Evolutionary conservation across 495 filamentous ascomycete genomes (phyloP).

Genomic region (Glarea lozoyensis): DNA sequence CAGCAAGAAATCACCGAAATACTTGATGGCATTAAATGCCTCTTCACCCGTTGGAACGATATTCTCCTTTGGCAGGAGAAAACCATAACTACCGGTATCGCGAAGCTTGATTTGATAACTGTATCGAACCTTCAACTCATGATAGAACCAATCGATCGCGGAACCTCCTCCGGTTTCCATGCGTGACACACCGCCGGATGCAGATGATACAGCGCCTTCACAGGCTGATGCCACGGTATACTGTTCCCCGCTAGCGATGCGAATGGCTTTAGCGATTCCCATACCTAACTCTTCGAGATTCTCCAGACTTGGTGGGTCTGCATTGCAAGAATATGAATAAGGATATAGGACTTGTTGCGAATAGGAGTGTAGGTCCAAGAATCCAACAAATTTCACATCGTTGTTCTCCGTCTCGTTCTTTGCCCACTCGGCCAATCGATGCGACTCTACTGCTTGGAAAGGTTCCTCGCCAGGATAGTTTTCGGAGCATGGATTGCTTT

Average conservation of each 20-base stretch:
- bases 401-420: slow-evolving; percentile 69
- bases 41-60: slow-evolving; percentile 90
- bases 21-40: slow-evolving; percentile 68
- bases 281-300: slow-evolving; percentile 84
- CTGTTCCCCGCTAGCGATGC: slow-evolving; percentile 58
- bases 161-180: slow-evolving; percentile 71
- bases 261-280: slow-evolving; percentile 84
- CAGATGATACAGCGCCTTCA: slow-evolving; percentile 55
- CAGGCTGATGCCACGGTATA: slow-evolving; percentile 86
- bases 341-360: slow-evolving; percentile 93
- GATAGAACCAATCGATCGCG: slow-evolving; percentile 94
- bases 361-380: slow-evolving; percentile 91
- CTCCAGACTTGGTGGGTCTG: slow-evolving; percentile 74
- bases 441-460: slow-evolving; percentile 78
- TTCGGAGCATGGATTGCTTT: slow-evolving; percentile 83
- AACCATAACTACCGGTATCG: slow-evolving; percentile 92
- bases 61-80: slow-evolving; percentile 76
- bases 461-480: slow-evolving; percentile 77
- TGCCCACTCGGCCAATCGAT: slow-evolving; percentile 71
- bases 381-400: slow-evolving; percentile 64
- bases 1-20: slow-evolving; percentile 69
- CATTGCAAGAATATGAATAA: slow-evolving; percentile 75
- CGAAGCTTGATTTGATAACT: slow-evolving; percentile 92
- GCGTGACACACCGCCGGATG: slow-evolving; percentile 13
- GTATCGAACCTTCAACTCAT: slow-evolving; percentile 70